Conservation (phyloP, 2,329 filamentous ascomycete species). For the Nannizziopsis arthrosporioides region DNA sequence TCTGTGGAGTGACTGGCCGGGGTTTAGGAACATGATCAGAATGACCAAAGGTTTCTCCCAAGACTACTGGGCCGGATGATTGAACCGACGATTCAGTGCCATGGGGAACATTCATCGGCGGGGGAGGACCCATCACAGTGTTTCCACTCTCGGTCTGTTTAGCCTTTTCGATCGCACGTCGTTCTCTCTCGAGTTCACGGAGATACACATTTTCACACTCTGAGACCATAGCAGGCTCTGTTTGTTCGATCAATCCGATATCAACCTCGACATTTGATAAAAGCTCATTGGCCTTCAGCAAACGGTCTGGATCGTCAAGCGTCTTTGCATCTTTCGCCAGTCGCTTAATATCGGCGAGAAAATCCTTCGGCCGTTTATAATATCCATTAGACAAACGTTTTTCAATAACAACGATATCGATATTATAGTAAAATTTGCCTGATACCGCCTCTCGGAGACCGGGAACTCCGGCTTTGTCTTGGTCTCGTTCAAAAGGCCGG, state of each 20-base stretch:
- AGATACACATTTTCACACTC: constrained; percentile 76
- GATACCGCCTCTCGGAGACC: constrained; percentile 65
- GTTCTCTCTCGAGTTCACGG: constrained; percentile 58
- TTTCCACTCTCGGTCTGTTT: constrained; percentile 30
- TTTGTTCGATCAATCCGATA: constrained; percentile 61
- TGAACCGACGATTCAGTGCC: constrained; percentile 39
- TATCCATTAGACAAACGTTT: constrained; percentile 94
- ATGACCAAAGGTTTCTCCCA: constrained; percentile 55
- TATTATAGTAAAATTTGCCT: constrained; percentile 85
- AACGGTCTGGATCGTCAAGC: constrained; percentile 69
- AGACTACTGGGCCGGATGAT: constrained; percentile 42
- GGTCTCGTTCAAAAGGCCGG: constrained; percentile 67
- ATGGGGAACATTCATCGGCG: constrained; percentile 43
- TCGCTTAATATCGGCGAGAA: constrained; percentile 73
- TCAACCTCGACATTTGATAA: constrained; percentile 90
- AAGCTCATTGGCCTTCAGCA: constrained; percentile 81
- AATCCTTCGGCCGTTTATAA: constrained; percentile 83
- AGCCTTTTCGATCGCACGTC: constrained; percentile 48
- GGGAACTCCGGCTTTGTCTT: constrained; percentile 64
- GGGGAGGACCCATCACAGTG: constrained; percentile 35
- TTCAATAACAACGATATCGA: constrained; percentile 86
- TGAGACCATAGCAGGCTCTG: constrained; percentile 48
- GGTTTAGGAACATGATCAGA: constrained; percentile 34
- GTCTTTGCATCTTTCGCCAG: constrained; percentile 75
- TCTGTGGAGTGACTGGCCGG: constrained; percentile 45